Base-by-base conservation (phyloP, 1,284 basidiomycete species). In the Rhizoctonia solani region DNA sequence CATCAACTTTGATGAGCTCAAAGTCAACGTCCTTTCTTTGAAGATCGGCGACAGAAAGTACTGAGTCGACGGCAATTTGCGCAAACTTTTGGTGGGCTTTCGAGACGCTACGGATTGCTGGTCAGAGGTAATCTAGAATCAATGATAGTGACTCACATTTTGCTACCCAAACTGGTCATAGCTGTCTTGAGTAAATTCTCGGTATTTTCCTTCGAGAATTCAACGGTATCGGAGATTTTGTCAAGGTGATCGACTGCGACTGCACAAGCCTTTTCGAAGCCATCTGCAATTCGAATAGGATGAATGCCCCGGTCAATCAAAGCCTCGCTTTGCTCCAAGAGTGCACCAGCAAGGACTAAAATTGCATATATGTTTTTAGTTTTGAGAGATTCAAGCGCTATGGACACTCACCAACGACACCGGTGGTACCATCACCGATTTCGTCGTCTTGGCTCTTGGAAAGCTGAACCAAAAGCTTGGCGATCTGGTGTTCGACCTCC, bases 401-500 rank as follows among this genome's bases (percentile, higher is more conserved):
- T 41, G 25, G 32, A 19, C 25, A 84, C 93, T 77, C 76, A 95
- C 93, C 94, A 72, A 98, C 96, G 69, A 99, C 96, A 78, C 96
- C 97, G 37, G 96, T 99, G 9, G 96, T 99, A 67, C 96, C 97
- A 79, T 99, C 96, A 54, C 97, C 96, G 77, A 99, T 97, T 82
- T 99, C 96, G 78, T 98, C 95, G 76, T 99, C 96, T 81, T 99
- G 96, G 75, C 92, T 95, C 81, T 95, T 95, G 54, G 93, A 95
- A 50, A 98, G 83, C 77, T 99, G 93, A 9, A 99, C 96, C 44
- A 99, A 85, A 49, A 99, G 85, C 80, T 97, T 98, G 69, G 96
- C 96, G 75, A 99, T 96, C 79, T 97, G 95, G 77, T 98, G 95
- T 75, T 99, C 96, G 55, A 99, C 94, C 79, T 98, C 92, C 93